Conservation (phyloP, 2,329 filamentous ascomycete genomes). For the Fusarium sp. region DNA sequence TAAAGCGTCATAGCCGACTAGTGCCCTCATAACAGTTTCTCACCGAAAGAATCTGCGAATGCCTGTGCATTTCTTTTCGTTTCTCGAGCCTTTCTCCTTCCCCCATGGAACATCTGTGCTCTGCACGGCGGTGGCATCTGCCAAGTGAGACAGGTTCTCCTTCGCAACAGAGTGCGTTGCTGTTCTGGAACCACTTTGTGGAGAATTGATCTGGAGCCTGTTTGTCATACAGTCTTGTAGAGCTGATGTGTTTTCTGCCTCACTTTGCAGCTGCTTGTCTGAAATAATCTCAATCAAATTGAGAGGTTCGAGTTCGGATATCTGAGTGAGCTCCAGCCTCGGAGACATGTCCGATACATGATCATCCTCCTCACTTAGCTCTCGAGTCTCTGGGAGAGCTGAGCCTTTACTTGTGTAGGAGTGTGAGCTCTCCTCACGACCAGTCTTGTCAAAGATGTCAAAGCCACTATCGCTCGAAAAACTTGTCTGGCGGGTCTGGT, state of each 20-base stretch:
- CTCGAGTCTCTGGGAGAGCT: constrained; percentile 11
- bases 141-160: constrained; percentile 10
- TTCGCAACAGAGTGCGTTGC: constrained; percentile 2
- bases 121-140: background rate
- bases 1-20: background rate
- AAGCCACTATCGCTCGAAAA: constrained; percentile 20
- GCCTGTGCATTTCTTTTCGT: constrained; percentile 44
- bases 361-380: background rate
- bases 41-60: constrained; percentile 57
- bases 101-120: constrained; percentile 49
- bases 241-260: background rate
- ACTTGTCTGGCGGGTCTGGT: constrained; percentile 12
- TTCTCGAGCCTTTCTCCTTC: constrained; percentile 34
- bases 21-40: background rate
- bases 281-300: constrained; percentile 2
- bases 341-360: background rate
- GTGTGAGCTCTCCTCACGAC: constrained; percentile 11
- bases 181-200: constrained; percentile 4
- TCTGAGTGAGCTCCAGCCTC: constrained; percentile 3
- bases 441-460: constrained; percentile 1
- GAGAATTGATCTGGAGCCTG: constrained; percentile 7
- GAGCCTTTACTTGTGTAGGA: constrained; percentile 14
- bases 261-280: background rate
- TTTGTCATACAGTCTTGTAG: constrained; percentile 11
- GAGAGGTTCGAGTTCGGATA: constrained; percentile 5